phyloP scores from a whole-genome alignment of 768 basidiomycete species.

The Tremella yokohamensis region DNA sequence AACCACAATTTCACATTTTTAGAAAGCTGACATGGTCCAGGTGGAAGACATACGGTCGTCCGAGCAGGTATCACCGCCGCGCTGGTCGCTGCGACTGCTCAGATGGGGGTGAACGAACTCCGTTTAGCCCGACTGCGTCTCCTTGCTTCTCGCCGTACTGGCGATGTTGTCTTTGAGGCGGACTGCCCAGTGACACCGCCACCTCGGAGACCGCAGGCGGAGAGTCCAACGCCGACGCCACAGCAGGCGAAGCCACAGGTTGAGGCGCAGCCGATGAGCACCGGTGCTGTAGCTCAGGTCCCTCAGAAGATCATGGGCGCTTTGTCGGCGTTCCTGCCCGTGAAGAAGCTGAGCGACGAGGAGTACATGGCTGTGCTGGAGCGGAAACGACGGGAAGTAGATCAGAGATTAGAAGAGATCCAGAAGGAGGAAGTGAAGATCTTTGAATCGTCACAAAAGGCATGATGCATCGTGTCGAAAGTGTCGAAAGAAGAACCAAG shows the following conservation, averaged over 20 bases:
- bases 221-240: background rate
- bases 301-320: conserved; percentile 36
- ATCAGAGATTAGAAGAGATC: conserved; percentile 49
- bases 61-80: background rate
- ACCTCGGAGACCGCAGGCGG: background rate
- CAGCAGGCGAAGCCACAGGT: background rate
- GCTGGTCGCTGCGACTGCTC: background rate
- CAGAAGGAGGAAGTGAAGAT: conserved; percentile 33
- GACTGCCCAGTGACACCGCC: background rate
- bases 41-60: background rate
- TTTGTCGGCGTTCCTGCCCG: conserved; percentile 54
- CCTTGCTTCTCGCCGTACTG: background rate
- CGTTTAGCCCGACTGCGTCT: background rate
- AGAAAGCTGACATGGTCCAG: background rate
- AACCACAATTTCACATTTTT: background rate
- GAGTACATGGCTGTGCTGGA: conserved; percentile 65
- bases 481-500: conserved; percentile 31
- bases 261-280: background rate
- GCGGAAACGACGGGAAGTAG: conserved; percentile 59
- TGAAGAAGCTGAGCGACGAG: conserved; percentile 65
- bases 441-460: conserved; percentile 13
- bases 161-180: background rate
- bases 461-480: no score
- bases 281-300: background rate
- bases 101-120: background rate